Conservation (phyloP, 352 stramenopile species). For the Globisporangium takayamanum region DNA sequence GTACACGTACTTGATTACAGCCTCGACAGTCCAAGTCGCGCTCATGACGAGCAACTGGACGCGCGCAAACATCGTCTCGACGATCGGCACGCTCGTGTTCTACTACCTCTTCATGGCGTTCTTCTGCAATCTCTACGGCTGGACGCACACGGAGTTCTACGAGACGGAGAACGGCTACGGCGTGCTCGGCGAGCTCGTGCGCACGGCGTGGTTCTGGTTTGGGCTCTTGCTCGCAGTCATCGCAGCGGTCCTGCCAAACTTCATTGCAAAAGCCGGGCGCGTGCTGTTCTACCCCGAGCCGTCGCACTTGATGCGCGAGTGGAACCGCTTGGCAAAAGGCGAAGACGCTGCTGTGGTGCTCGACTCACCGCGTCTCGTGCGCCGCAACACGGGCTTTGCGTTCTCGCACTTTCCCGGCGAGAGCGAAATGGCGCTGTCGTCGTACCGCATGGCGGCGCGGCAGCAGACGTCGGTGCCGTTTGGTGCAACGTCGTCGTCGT, state of each 20-base stretch:
- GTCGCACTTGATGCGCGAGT: constrained; percentile 87
- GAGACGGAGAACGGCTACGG: constrained; percentile 72
- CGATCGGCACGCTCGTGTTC: constrained; percentile 77
- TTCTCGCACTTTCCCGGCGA: constrained; percentile 80
- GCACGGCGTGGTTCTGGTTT: constrained; percentile 82
- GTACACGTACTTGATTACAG: constrained; percentile 84
- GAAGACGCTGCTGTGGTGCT: constrained; percentile 49
- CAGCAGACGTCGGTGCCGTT: constrained; percentile 25
- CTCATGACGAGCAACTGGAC: constrained; percentile 90
- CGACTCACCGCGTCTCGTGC: constrained; percentile 71
- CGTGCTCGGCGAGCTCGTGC: constrained; percentile 52
- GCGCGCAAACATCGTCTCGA: constrained; percentile 56
- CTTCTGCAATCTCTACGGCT: constrained; percentile 74
- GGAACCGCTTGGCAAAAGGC: constrained; percentile 80
- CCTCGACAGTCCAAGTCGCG: constrained; percentile 77
- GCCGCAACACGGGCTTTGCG: constrained; percentile 82
- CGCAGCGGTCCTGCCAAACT: constrained; percentile 69
- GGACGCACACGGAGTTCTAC: constrained; percentile 71
- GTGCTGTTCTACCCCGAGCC: constrained; percentile 87
- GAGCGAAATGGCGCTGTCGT: constrained; percentile 58
- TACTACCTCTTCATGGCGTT: constrained; percentile 85
- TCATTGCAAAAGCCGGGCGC: constrained; percentile 78
- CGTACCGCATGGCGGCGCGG: constrained; percentile 18
- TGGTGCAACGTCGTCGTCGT: constrained; percentile 8
- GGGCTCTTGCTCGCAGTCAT: constrained; percentile 57